phyloP scores from a whole-genome alignment of 768 basidiomycete species.

The Terana coerulea region DNA sequence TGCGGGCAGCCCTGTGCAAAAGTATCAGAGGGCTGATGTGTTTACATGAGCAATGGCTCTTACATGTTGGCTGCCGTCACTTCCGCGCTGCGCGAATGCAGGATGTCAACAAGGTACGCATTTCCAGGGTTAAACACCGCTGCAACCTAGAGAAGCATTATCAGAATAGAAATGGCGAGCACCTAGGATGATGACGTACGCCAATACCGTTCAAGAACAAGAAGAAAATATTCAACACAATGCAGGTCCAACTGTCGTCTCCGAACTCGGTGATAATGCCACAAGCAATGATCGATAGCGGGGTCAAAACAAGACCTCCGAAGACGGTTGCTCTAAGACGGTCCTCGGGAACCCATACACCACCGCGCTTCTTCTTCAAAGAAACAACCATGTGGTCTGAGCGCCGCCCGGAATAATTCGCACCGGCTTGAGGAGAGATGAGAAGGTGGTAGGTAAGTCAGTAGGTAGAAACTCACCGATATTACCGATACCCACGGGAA shows the following conservation, averaged over 20 bases:
- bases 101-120: slow-evolving; percentile 57
- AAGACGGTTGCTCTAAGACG: slow-evolving; percentile 51
- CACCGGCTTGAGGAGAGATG: slow-evolving; percentile 43
- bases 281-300: slow-evolving; percentile 44
- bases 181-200: slow-evolving; percentile 36
- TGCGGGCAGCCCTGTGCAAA: slow-evolving; percentile 41
- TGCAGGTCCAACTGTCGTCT: slow-evolving; percentile 33
- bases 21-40: not conserved
- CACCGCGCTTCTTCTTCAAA: slow-evolving; percentile 47
- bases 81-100: slow-evolving; percentile 61
- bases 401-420: slow-evolving; percentile 53
- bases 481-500: slow-evolving; percentile 58
- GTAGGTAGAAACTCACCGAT: slow-evolving; percentile 37
- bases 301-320: slow-evolving; percentile 46
- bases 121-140: slow-evolving; percentile 50
- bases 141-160: slow-evolving; percentile 32
- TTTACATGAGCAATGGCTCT: too few species aligned
- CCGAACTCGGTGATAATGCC: slow-evolving; percentile 51
- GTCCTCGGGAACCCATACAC: slow-evolving; percentile 67
- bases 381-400: slow-evolving; percentile 51
- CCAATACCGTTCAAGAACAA: slow-evolving; percentile 66
- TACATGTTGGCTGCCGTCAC: slow-evolving; percentile 56
- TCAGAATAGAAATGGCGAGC: not conserved
- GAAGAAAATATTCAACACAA: slow-evolving; percentile 49
- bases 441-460: not conserved